phyloP scores from a whole-genome alignment of 1,139 yeast genomes.

The Candida neerlandica region DNA sequence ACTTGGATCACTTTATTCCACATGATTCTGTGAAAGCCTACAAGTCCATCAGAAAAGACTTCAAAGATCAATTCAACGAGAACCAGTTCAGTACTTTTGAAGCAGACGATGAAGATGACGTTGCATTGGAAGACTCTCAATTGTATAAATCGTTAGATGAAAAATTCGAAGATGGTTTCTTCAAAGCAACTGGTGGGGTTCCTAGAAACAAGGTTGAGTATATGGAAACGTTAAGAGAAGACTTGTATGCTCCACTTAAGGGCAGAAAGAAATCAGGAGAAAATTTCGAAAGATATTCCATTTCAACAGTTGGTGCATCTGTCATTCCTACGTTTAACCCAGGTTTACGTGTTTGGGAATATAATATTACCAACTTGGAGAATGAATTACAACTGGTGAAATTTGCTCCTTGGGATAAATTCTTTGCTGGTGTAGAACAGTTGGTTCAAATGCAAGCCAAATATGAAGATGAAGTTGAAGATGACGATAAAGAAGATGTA shows the following conservation, averaged over 20 bases:
- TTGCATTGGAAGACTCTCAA: slow-evolving; percentile 21
- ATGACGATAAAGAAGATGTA: slow-evolving; percentile 14
- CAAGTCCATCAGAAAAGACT: slow-evolving; percentile 41
- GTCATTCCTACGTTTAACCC: slow-evolving; percentile 88
- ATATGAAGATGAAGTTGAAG: slow-evolving; percentile 19
- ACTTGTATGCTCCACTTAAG: slow-evolving; percentile 51
- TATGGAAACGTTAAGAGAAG: slow-evolving; percentile 57
- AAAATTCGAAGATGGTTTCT: slow-evolving; percentile 20
- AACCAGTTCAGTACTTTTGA: slow-evolving; percentile 1
- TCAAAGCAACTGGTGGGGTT: slow-evolving; percentile 54
- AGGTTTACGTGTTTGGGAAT: slow-evolving; percentile 83
- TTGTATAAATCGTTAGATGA: slow-evolving; percentile 17
- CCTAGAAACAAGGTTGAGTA: slow-evolving; percentile 66
- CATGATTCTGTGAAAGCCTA: slow-evolving; percentile 72
- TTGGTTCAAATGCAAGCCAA: slow-evolving; percentile 29
- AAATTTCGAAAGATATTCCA: slow-evolving; percentile 60
- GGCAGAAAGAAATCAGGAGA: slow-evolving; percentile 47
- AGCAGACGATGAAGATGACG: slow-evolving; percentile 18
- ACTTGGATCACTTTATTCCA: slow-evolving; percentile 81
- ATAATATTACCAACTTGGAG: slow-evolving; percentile 62
- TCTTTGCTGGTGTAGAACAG: slow-evolving; percentile 50
- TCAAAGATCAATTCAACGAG: slow-evolving; percentile 12
- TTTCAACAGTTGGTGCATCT: slow-evolving; percentile 72
- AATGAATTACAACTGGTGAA: slow-evolving; percentile 19
- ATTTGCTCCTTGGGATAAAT: slow-evolving; percentile 54